Conservation (phyloP, 208 protist genomes). For the Balamuthia mandrillaris region DNA sequence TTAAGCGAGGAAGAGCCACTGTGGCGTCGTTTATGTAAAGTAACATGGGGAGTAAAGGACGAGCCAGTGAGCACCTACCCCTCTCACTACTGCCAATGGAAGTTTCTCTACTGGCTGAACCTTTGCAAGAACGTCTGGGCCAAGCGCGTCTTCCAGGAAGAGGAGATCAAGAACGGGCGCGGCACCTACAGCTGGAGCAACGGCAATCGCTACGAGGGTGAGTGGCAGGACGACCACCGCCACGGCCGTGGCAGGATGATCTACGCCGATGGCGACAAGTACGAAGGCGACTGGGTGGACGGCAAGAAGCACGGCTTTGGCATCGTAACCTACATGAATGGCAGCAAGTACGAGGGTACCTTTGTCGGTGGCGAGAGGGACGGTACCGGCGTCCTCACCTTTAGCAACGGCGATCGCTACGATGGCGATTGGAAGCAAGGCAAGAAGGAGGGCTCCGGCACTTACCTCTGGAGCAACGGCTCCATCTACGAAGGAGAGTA, state of each 20-base stretch:
- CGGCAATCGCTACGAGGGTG: slow-evolving; percentile 9
- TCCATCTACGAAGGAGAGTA: slow-evolving; percentile 43
- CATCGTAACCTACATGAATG: slow-evolving; percentile 10
- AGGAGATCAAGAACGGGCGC: neutral
- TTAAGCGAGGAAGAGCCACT: neutral
- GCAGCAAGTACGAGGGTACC: neutral
- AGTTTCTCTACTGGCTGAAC: slow-evolving; percentile 10
- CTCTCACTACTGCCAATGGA: slow-evolving; percentile 11
- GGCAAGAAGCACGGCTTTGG: slow-evolving; percentile 18
- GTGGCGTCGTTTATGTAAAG: neutral
- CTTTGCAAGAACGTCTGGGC: slow-evolving; percentile 13
- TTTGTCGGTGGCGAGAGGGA: neutral
- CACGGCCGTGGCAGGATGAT: slow-evolving; percentile 35
- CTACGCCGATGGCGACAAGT: slow-evolving; percentile 35
- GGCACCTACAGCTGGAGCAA: neutral
- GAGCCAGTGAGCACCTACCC: too few species aligned
- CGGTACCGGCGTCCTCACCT: neutral
- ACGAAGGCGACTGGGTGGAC: slow-evolving; percentile 13
- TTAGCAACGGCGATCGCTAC: slow-evolving; percentile 16
- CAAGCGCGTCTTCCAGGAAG: neutral
- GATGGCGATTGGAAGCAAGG: slow-evolving; percentile 13
- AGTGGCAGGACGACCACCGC: slow-evolving; percentile 1
- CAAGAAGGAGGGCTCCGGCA: slow-evolving; percentile 44
- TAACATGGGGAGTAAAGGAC: neutral
- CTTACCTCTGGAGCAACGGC: slow-evolving; percentile 40